Conservation (phyloP, 768 basidiomycete genomes). For the Suillus clintonianus region DNA sequence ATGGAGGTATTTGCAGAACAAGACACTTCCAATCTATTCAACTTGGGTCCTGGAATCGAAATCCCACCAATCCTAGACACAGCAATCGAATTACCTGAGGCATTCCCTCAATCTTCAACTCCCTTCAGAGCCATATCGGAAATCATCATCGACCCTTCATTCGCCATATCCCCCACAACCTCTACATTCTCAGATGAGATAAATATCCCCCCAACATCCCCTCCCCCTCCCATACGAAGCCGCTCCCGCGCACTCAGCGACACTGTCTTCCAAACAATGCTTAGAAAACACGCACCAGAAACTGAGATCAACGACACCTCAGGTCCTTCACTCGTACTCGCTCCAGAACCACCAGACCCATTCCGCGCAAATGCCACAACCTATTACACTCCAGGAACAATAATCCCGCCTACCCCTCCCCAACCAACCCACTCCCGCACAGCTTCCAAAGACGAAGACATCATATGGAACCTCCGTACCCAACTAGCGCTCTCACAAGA, state of each 20-base stretch:
- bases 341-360: conserved; percentile 66
- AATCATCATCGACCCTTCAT: conserved; percentile 44
- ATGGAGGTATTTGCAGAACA: conserved; percentile 51
- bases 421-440: conserved; percentile 53
- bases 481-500: conserved; percentile 77
- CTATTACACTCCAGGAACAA: conserved; percentile 75
- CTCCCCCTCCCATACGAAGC: conserved; percentile 32
- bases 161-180: conserved; percentile 51
- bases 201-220: conserved; percentile 16
- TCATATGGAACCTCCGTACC: conserved; percentile 73
- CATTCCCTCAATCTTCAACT: conserved; percentile 17
- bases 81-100: conserved; percentile 37
- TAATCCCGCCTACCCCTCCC: conserved; percentile 70
- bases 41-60: conserved; percentile 58
- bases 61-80: conserved; percentile 43
- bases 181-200: conserved; percentile 54
- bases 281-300: conserved; percentile 47
- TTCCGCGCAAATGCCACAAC: conserved; percentile 73
- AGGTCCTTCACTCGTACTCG: conserved; percentile 50
- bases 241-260: conserved; percentile 63
- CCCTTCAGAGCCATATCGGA: conserved; percentile 3
- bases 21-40: conserved; percentile 56
- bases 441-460: conserved; percentile 68
- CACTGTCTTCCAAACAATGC: conserved; percentile 61
- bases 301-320: conserved; percentile 66